Base-by-base conservation (phyloP, 192 early-diverging fungal species). In the Tieghemiomyces parasiticus region DNA sequence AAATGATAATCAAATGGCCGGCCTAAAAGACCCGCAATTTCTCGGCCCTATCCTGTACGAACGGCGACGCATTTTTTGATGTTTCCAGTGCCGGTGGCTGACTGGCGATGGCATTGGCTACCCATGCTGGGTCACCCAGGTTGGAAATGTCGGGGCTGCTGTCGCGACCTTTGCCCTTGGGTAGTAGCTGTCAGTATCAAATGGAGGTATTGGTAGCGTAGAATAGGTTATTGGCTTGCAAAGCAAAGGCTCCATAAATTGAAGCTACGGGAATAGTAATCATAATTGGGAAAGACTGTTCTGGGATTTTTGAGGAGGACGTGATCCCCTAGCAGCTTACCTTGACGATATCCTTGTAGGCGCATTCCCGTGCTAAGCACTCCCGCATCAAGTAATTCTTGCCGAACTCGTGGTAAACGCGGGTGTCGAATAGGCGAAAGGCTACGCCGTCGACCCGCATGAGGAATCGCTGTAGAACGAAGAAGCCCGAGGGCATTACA, bases 361-460 rank as follows among this genome's bases (percentile, higher is more conserved):
- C 68, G n/a, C 60, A 66, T 66, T 92, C 88, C 50, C 81, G 70
- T 6, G 74, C 72, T 29, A 81, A 77, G 59, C 80, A 86, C 76
- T 95, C 91, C 28, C 86, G 73, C 38, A 84, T 35, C 12, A 95
- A 25, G 47, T 64, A 56, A 2, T 69, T 34, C 35, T 77, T 74
- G 2, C 82, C 87, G 69, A 96, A 96, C 49, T 81, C 80, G 71
- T 95, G 91, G 71, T 92, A 92, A 14, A 93, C 33, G 22, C 95
- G 73, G 0, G 93, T 92, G 58, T 99, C 95, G 59, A 82, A 83
- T n/a, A 92, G 75, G 22, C 91, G 75, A 64, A 94, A 92, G 45
- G 93, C 66, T 8, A 99, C 95, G 58, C 87, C 81, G 70, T 99
- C 95, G 25, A 99, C 91, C 24, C 95, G 81, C 38, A 99, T 63